phyloP scores from a whole-genome alignment of 2,329 filamentous ascomycete genomes.

The Chrysoporthe puriensis region DNA sequence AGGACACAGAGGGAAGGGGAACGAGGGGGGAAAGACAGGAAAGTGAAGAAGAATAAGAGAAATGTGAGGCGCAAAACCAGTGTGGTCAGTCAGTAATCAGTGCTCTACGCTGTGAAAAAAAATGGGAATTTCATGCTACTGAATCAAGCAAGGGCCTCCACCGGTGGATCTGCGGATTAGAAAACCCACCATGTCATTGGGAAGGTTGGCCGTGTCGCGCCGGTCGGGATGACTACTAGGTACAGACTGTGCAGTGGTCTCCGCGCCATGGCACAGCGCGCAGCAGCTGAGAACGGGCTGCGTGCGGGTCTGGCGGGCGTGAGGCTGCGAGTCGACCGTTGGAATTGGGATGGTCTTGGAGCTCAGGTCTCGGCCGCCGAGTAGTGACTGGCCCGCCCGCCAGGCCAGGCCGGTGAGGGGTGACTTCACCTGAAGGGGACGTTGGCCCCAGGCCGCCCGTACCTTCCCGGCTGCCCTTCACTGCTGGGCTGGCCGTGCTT shows the following conservation, averaged over 20 bases:
- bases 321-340: not conserved
- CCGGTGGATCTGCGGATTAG: not conserved
- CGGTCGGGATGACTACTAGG: not conserved
- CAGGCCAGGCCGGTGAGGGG: not conserved
- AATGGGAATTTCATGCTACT: not conserved
- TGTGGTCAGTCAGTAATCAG: not conserved
- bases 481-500: not conserved
- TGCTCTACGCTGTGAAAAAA: not conserved
- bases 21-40: too few species aligned
- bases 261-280: too few species aligned
- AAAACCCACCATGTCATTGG: not conserved
- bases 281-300: too few species aligned
- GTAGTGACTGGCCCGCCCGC: not conserved
- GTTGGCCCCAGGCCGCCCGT: not conserved
- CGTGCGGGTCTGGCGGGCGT: not conserved
- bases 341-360: too few species aligned
- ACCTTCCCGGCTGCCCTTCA: conserved; percentile 6
- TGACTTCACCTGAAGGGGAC: not conserved
- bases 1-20: not conserved
- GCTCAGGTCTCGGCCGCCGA: too few species aligned
- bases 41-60: too few species aligned
- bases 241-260: not conserved
- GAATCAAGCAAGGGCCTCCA: not conserved
- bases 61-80: not conserved
- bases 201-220: not conserved